Percentiles rank a stretch among this genome's conserved stretches.
Evolutionary conservation across 108 stramenopile genomes (phyloP).

Genomic region (Nannochloropsis oceanica): DNA sequence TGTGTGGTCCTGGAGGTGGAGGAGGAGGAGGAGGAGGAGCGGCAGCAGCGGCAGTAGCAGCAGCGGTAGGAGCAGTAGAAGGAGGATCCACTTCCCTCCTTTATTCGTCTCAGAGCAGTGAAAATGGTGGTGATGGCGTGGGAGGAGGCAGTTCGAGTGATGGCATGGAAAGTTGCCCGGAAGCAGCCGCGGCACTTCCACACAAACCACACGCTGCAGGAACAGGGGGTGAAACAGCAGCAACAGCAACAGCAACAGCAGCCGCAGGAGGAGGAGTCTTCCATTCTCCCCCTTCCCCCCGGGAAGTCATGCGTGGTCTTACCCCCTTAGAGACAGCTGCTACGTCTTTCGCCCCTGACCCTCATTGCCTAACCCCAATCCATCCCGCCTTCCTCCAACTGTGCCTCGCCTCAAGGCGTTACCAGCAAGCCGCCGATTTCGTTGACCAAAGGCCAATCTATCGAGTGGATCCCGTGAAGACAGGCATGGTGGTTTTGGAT

Average conservation of each 20-base stretch:
- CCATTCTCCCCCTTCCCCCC: background rate
- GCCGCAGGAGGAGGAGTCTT: background rate
- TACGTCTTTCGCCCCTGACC: slow-evolving; percentile 1
- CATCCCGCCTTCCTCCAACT: slow-evolving; percentile 66
- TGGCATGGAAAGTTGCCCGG: background rate
- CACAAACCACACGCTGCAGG: background rate
- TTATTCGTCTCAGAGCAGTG: background rate
- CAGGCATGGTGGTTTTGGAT: background rate
- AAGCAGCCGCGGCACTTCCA: background rate
- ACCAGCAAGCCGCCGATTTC: background rate
- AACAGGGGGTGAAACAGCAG: slow-evolving; percentile 1
- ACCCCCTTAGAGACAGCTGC: background rate
- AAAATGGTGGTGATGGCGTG: background rate
- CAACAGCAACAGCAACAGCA: background rate
- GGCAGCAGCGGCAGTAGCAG: background rate
- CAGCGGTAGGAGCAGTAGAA: too few species aligned
- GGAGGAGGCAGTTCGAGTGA: background rate
- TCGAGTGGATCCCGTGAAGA: background rate
- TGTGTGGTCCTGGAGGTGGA: background rate
- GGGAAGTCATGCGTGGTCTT: background rate
- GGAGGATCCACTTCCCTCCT: too few species aligned
- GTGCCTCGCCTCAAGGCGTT: background rate
- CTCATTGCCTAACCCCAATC: slow-evolving; percentile 52
- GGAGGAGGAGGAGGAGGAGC: background rate
- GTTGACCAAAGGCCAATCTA: background rate